A percentile compares a stretch with the other conserved stretches of the same genome.
Evolutionary conservation across 805 yeast species (phyloP).

Genomic region (Cyberlindnera mississippiensis): DNA sequence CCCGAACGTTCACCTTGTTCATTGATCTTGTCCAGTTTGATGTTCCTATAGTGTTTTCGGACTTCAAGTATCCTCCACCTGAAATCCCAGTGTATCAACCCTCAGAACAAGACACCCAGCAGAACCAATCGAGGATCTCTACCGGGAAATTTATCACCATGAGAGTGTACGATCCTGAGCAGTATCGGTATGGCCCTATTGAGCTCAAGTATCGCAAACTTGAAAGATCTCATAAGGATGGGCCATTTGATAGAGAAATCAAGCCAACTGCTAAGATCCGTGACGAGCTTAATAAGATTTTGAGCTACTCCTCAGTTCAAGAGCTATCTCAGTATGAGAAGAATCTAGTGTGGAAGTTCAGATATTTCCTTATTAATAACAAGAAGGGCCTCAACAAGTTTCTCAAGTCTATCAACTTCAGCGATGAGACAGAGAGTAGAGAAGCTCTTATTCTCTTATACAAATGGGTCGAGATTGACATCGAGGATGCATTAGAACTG

Average conservation of each 20-base stretch:
- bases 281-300: constrained; percentile 64
- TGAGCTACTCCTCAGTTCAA: constrained; percentile 79
- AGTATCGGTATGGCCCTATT: constrained; percentile 68
- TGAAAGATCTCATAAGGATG: constrained; percentile 76
- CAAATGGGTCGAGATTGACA: constrained; percentile 69
- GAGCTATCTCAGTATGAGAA: constrained; percentile 78
- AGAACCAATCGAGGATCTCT: constrained; percentile 27
- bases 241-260: constrained; percentile 74
- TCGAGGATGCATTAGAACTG: constrained; percentile 83
- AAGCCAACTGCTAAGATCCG: constrained; percentile 85
- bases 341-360: constrained; percentile 84
- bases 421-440: constrained; percentile 71
- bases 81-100: constrained; percentile 38
- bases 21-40: constrained; percentile 65
- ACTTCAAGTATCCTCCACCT: constrained; percentile 39
- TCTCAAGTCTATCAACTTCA: constrained; percentile 85
- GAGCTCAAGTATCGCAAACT: constrained; percentile 82
- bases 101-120: constrained; percentile 35
- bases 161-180: constrained; percentile 67
- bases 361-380: constrained; percentile 73
- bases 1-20: constrained; percentile 35
- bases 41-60: constrained; percentile 67
- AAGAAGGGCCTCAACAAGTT: constrained; percentile 73
- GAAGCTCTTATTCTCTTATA: constrained; percentile 75
- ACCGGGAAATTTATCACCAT: constrained; percentile 32